Evolutionary conservation across 2,329 filamentous ascomycete genomes (phyloP), one percentile per base, ranked within the genome.

Genomic region (Xylaria sp.): DNA sequence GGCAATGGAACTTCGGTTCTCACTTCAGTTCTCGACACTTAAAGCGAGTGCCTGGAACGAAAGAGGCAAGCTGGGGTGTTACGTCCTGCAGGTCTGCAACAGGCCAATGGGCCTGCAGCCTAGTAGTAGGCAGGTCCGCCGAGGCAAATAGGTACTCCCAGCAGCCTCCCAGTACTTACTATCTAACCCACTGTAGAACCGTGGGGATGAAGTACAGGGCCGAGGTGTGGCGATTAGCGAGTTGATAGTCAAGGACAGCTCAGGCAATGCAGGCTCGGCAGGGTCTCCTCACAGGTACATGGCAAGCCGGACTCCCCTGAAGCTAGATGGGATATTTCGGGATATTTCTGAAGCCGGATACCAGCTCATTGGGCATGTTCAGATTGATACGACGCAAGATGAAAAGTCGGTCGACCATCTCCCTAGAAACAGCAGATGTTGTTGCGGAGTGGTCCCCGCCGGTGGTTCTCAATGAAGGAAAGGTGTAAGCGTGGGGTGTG

Each of bases 341-440:
- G 33, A n/a, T 52, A 43, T 58, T 54, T 51, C 52, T 4, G 53
- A 59, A 49, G 54, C 35, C 50, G 38, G 28, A 62, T 56, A 59
- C 49, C n/a, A 63, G 35, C 61, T 38, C 49, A 55, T 52, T 58
- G 35, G 49, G 28, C 28, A 14, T 15, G 21, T 60, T 37, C 19
- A 33, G 42, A 31, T 25, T 58, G 8, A 59, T 54, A 47, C 52
- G 21, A 37, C n/a, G 8, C 14, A 25, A 51, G 40, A 50, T 47
- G 64, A 68, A 70, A 68, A 68, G 65, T 69, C 69, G 67, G 67
- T 70, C 70, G 69, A 59, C 58, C 42, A 57, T 68, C 66, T 68
- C 57, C 62, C 51, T 59, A 57, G 64, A 63, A 66, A 63, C 64
- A 54, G 33, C 57, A 52, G 47, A 52, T 57, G 54, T 63, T 63